Base-by-base conservation (phyloP, 1,139 yeast species). In the Candida albicans region DNA sequence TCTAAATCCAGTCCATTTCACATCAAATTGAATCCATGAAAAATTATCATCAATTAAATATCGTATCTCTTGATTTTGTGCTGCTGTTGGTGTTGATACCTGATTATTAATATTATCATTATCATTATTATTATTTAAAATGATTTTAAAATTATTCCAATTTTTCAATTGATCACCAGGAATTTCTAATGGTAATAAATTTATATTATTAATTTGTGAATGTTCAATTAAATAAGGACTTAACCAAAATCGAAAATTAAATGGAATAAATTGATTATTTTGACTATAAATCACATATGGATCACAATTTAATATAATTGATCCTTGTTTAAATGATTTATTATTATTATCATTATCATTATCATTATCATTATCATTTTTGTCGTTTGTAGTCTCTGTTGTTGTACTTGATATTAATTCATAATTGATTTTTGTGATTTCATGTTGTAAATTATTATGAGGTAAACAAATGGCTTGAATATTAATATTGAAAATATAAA, bases 1-100 rank as follows among this genome's bases (percentile, higher is more conserved):
- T 31, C 87, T 64, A 39, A 84, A 58, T 0, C 91, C 91, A 14
- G 61, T 64, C 76, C 83, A 80, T 40, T 73, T 64, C 9, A 66
- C 57, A 15, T 49, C 54, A 35, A 63, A 53, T 29, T 54, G 53
- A 27, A 61, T 42, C 37, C 37, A 47, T 2, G 56, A 52, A 4
- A 32, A 13, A 33, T 44, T 45, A 41, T 46, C 46, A 30, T 44
- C 55, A 27, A 50, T 44, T 8, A 51, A 32, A 25, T 42, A 49
- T 18, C 22, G 22, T 18, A 18, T 18, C 3, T 18, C 22, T 18
- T 18, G 22, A 18, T 18, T 18, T 18, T 18, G 22, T 18, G 22
- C 5, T 18, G 22, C 5, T 18, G 22, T 18, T 18, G 22, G 3
- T 18, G 22, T 18, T 18, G 22, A n/a, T n/a, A n/a, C n/a, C n/a